A percentile compares a stretch with the other conserved stretches of the same genome.
Conservation (phyloP, 345 rosid genomes). For the Populus ilicifolia region DNA sequence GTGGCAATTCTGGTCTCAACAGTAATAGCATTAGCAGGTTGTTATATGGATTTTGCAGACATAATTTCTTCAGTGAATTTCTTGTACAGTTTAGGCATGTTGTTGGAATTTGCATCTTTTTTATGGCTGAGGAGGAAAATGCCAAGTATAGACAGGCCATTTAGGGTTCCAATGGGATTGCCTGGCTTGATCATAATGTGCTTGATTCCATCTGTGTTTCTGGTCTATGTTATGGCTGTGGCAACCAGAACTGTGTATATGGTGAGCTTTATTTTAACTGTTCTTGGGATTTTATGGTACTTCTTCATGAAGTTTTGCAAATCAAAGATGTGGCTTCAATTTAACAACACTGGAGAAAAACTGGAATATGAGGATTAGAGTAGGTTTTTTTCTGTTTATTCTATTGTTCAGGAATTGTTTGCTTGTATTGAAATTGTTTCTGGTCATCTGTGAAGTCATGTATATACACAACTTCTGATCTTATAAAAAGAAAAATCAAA, state of each 20-base stretch:
- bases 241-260: slow-evolving; percentile 30
- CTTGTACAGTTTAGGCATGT: slow-evolving; percentile 47
- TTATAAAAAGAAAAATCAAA: too few species aligned
- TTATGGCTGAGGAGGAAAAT: slow-evolving; percentile 40
- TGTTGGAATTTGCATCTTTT: slow-evolving; percentile 45
- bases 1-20: slow-evolving; percentile 39
- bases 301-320: slow-evolving; percentile 28
- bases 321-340: slow-evolving; percentile 32
- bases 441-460: too few species aligned
- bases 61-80: slow-evolving; percentile 43
- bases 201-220: slow-evolving; percentile 41
- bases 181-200: slow-evolving; percentile 34
- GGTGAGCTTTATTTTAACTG: slow-evolving; percentile 26
- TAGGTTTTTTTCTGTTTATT: neutral
- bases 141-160: slow-evolving; percentile 36
- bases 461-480: too few species aligned
- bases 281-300: slow-evolving; percentile 31
- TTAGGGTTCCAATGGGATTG: slow-evolving; percentile 33
- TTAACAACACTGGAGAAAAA: slow-evolving; percentile 10
- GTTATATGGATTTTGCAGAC: slow-evolving; percentile 30
- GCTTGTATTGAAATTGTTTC: too few species aligned
- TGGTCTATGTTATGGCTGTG: slow-evolving; percentile 30
- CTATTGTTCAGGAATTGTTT: neutral
- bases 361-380: neutral
- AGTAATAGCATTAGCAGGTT: slow-evolving; percentile 15